Base-by-base conservation (phyloP, 805 yeast genomes). In the Schwanniomyces sp. region DNA sequence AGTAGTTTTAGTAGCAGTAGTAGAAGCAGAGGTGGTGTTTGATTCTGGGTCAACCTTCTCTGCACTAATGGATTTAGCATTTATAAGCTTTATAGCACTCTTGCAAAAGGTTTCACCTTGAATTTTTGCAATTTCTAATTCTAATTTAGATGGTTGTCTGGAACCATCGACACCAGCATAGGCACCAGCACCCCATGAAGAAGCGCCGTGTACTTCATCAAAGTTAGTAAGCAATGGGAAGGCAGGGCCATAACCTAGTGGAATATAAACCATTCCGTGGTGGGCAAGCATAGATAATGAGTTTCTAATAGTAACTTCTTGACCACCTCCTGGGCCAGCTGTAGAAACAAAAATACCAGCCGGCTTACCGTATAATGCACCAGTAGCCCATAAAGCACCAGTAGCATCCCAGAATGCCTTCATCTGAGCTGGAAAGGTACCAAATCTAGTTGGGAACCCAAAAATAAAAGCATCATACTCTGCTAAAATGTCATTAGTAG, bases 141-240 rank as follows among this genome's bases (percentile, higher is more conserved):
- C 96, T 48, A 85, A 70, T 16, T 71, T 76, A 38, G 83, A 57
- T 29, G 90, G 86, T 57, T 74, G 71, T 73, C 95, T 82, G 7
- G 87, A 79, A 43, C 95, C 96, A 61, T 86, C 92, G 44, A 78
- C 74, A 43, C 82, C 88, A 27, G 96, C 91, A 59, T 78, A 74
- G 34, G 88, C 71, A 56, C 96, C 96, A 29, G 96, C 86, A 64
- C 96, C 96, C 90, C 91, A 89, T 40, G 96, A 81, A 18, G 91
- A 80, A 47, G 87, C 88, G 54, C 96, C 96, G 63, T 86, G 95
- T 43, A 81, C 76, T 70, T 86, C 90, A 3, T 76, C 79, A 39
- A 84, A 59, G 67, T 75, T 75, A 38, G 86, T 68, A 53, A 84
- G 59, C 55, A 76, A 76, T 9, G 78, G 76, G 66, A 84, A 84